Evolutionary conservation across 2,329 filamentous ascomycete genomes (phyloP).

Genomic region (Stagonosporopsis vannaccii): DNA sequence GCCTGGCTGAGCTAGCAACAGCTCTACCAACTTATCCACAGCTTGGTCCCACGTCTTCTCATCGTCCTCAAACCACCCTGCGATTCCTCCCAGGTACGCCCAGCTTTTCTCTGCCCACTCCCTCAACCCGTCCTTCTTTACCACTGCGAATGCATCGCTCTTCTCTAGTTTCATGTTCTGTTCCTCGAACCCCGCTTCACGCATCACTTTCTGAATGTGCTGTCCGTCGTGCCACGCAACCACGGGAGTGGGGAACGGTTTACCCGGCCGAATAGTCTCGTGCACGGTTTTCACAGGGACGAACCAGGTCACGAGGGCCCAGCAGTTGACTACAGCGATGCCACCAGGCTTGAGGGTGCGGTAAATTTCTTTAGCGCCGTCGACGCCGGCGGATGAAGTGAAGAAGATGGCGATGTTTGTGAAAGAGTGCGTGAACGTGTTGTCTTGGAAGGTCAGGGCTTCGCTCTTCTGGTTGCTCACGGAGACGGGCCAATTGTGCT

Average conservation of each 20-base stretch:
- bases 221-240: slow-evolving; percentile 38
- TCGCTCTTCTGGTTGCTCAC: slow-evolving; percentile 31
- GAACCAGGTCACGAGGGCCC: slow-evolving; percentile 38
- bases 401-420: slow-evolving; percentile 53
- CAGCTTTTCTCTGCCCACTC: slow-evolving; percentile 39
- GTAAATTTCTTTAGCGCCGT: slow-evolving; percentile 48
- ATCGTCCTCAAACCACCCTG: slow-evolving; percentile 35
- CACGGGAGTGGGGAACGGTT: slow-evolving; percentile 26
- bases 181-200: slow-evolving; percentile 36
- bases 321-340: slow-evolving; percentile 50
- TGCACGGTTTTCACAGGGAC: slow-evolving; percentile 30
- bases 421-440: slow-evolving; percentile 49
- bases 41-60: slow-evolving; percentile 40
- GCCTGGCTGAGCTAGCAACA: slow-evolving; percentile 25
- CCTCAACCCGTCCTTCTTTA: slow-evolving; percentile 26
- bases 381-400: slow-evolving; percentile 36
- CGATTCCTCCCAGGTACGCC: slow-evolving; percentile 41
- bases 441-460: slow-evolving; percentile 31
- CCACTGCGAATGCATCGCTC: slow-evolving; percentile 34
- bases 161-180: slow-evolving; percentile 31
- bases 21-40: slow-evolving; percentile 31
- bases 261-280: slow-evolving; percentile 26
- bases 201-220: slow-evolving; percentile 37
- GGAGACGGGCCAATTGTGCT: slow-evolving; percentile 34
- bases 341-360: slow-evolving; percentile 51